A percentile compares a stretch with the other conserved stretches of the same genome.
Conservation (phyloP, 2,329 filamentous ascomycete species). For the Aspergillus ibericus region DNA sequence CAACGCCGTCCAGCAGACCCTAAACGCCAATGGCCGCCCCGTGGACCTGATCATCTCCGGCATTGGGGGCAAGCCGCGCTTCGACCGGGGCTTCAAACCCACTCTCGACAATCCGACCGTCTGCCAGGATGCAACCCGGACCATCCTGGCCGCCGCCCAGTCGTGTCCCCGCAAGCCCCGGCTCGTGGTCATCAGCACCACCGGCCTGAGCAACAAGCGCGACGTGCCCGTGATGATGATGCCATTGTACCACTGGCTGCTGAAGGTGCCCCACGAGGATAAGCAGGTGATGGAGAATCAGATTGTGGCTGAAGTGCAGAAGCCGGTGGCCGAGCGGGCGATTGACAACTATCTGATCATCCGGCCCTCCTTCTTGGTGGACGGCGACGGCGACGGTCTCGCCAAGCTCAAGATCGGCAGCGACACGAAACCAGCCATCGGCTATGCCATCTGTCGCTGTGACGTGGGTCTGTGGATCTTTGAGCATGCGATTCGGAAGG, state of each 20-base stretch:
- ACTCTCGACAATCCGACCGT: conserved; percentile 36
- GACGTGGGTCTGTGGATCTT: background rate
- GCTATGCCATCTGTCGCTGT: background rate
- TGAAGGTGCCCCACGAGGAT: conserved; percentile 38
- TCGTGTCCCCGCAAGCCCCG: conserved; percentile 20
- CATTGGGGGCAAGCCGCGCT: conserved; percentile 42
- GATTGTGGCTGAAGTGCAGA: conserved; percentile 23
- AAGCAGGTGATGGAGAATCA: conserved; percentile 36
- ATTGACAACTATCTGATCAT: conserved; percentile 25
- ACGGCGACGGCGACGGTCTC: conserved; percentile 29
- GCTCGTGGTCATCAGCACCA: conserved; percentile 35
- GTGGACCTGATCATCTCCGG: conserved; percentile 51
- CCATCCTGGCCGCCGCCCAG: conserved; percentile 25
- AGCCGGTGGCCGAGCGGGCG: conserved; percentile 19
- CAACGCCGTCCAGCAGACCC: conserved; percentile 40
- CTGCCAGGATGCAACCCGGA: conserved; percentile 33
- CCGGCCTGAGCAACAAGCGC: conserved; percentile 32
- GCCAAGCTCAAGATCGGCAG: background rate
- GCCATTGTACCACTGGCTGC: conserved; percentile 33
- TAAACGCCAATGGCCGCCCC: conserved; percentile 23
- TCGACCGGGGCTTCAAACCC: conserved; percentile 27
- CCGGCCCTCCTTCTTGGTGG: conserved; percentile 36
- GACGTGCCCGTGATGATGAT: conserved; percentile 34
- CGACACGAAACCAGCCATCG: background rate
- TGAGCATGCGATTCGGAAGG: background rate